These are phyloP conservation scores for Neofusicoccum sp. DNA, from an alignment of 2,329 filamentous ascomycete genomes.

Conservation along the genomic window DNA sequence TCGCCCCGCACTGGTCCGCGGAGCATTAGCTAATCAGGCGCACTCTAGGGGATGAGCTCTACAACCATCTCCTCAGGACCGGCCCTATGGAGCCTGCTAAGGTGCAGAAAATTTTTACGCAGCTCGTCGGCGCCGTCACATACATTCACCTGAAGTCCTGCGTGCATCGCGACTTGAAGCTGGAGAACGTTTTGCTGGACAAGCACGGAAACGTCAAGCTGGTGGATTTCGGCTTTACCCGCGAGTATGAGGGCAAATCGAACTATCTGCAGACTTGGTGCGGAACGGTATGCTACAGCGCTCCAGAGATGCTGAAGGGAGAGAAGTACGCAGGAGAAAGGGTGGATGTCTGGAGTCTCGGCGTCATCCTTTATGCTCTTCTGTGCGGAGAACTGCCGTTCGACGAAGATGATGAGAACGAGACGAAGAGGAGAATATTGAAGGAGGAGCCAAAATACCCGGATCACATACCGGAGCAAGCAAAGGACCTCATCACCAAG, in stretches of 20 bases:
- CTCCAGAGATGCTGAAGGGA: conserved; percentile 96
- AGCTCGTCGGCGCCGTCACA: conserved; percentile 89
- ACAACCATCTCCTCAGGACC: conserved; percentile 89
- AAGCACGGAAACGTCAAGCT: conserved; percentile 97
- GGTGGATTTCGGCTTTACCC: conserved; percentile 96
- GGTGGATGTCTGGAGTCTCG: conserved; percentile 93
- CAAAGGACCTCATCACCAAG: conserved; percentile 72
- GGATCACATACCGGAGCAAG: conserved; percentile 75
- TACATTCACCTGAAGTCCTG: conserved; percentile 96
- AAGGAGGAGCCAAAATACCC: conserved; percentile 84
- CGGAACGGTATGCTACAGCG: conserved; percentile 95
- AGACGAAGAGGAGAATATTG: conserved; percentile 83
- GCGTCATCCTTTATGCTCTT: conserved; percentile 81
- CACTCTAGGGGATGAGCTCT: conserved; percentile 82
- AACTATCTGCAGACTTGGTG: conserved; percentile 98
- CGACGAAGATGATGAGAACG: conserved; percentile 90
- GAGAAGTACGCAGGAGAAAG: conserved; percentile 98
- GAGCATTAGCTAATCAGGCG: conserved; percentile 11
- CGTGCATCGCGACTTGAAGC: conserved; percentile 93
- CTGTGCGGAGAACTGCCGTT: conserved; percentile 87
- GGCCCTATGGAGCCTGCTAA: conserved; percentile 82
- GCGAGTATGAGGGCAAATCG: conserved; percentile 93
- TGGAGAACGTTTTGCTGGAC: conserved; percentile 95
- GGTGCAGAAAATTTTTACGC: conserved; percentile 93
- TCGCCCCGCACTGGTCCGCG: background rate